phyloP scores from a whole-genome alignment of 2,329 filamentous ascomycete species.

The Fusarium xyrophilum region DNA sequence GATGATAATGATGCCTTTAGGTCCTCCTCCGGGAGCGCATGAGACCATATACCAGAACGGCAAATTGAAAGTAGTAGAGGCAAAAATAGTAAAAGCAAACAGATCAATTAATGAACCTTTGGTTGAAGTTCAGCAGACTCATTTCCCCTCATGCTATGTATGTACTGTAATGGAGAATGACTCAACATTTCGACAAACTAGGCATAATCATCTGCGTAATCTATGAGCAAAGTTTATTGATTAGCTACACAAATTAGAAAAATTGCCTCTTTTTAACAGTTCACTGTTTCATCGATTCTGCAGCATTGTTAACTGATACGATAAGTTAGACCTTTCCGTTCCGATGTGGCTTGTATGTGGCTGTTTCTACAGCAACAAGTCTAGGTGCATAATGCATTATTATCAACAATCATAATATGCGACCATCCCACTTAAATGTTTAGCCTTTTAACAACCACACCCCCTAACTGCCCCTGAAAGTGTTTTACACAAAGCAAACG shows the following conservation, averaged over 20 bases:
- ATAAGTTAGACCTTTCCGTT: no score
- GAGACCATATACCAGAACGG: conserved; percentile 39
- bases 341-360: conserved; percentile 17
- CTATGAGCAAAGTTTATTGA: no score
- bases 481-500: conserved; percentile 10
- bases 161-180: background rate
- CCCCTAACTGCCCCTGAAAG: conserved; percentile 20
- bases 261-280: no score
- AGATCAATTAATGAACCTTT: conserved; percentile 34
- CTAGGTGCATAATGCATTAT: conserved; percentile 1
- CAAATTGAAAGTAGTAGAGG: conserved; percentile 41
- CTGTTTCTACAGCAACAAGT: conserved; percentile 39
- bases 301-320: background rate
- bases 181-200: background rate
- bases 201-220: background rate
- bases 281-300: background rate
- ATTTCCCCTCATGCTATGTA: background rate
- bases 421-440: conserved; percentile 9
- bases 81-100: conserved; percentile 41
- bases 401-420: conserved; percentile 24
- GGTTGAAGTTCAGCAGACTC: conserved; percentile 25
- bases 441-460: conserved; percentile 18
- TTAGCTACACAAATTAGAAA: background rate
- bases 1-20: conserved; percentile 37
- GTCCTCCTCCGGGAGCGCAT: conserved; percentile 32